These are phyloP conservation scores for Sesbania bispinosa DNA, from an alignment of 306 rosid genomes.

Conservation along the genomic window DNA sequence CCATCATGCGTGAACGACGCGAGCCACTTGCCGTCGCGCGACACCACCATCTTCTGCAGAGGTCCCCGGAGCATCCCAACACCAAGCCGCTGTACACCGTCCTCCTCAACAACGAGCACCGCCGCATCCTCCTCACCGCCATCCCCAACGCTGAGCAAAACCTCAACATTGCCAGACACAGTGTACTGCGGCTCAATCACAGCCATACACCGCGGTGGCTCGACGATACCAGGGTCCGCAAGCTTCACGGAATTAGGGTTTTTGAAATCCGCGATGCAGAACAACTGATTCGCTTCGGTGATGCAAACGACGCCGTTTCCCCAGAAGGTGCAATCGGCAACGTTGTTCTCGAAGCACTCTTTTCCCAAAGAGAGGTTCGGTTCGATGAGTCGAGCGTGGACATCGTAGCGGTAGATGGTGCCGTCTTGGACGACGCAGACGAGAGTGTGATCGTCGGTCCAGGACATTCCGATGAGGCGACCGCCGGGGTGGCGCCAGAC, in stretches of 20 bases:
- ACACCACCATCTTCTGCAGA: conserved; percentile 89
- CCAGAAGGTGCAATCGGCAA: conserved; percentile 86
- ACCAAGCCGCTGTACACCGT: conserved; percentile 74
- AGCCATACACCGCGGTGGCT: conserved; percentile 81
- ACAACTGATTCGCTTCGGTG: conserved; percentile 63
- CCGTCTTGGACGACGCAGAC: conserved; percentile 91
- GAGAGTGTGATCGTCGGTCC: conserved; percentile 82
- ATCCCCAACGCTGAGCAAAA: conserved; percentile 55
- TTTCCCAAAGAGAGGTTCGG: conserved; percentile 78
- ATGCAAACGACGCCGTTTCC: conserved; percentile 81
- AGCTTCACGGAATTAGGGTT: conserved; percentile 57
- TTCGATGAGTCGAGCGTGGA: conserved; percentile 62
- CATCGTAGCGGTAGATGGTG: conserved; percentile 71
- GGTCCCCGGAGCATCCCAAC: conserved; percentile 65
- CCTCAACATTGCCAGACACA: conserved; percentile 90
- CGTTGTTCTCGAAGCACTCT: conserved; percentile 83
- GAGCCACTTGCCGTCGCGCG: conserved; percentile 87
- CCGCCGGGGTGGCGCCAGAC: conserved; percentile 92
- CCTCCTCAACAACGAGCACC: conserved; percentile 87
- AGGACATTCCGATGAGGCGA: conserved; percentile 69
- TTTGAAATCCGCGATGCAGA: conserved; percentile 68
- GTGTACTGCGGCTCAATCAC: conserved; percentile 96
- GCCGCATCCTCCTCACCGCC: conserved; percentile 41
- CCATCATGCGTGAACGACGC: conserved; percentile 96
- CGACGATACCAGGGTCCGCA: conserved; percentile 75